A percentile compares a stretch with the other conserved stretches of the same genome.
These are phyloP conservation scores for Magnaporthiopsis incrustans DNA, from an alignment of 2,329 filamentous ascomycete species.

Conservation along the genomic window DNA sequence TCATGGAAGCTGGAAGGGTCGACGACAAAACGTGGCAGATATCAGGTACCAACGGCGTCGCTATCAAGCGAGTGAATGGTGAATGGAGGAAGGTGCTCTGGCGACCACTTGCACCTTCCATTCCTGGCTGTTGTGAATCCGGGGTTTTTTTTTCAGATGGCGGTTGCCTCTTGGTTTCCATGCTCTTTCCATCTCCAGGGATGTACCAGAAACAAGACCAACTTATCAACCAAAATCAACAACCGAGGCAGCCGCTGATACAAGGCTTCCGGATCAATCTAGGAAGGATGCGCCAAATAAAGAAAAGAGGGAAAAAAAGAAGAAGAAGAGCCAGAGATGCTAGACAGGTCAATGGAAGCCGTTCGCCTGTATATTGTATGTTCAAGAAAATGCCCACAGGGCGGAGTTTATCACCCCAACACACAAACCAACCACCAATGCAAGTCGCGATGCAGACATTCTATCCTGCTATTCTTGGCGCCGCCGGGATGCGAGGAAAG, in stretches of 20 bases:
- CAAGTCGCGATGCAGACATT: neutral
- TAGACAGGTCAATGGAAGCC: neutral
- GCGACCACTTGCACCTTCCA: neutral
- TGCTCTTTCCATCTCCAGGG: neutral
- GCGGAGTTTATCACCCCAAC: neutral
- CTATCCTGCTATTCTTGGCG: neutral
- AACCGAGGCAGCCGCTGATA: too few relatives aligned
- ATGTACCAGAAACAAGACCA: neutral
- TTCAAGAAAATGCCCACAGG: neutral
- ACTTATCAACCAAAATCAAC: neutral
- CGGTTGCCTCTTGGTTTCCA: neutral
- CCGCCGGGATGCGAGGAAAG: neutral
- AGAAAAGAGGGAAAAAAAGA: too few relatives aligned
- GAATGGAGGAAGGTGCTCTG: neutral
- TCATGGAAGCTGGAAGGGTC: neutral
- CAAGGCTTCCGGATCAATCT: neutral
- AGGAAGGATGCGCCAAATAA: neutral
- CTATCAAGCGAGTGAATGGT: neutral
- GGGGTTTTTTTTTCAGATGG: neutral
- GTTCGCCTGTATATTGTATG: neutral
- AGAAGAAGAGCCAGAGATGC: neutral
- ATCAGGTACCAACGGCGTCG: neutral
- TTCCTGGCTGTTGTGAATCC: neutral
- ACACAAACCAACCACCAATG: neutral
- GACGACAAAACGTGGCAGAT: neutral